phyloP scores from a whole-genome alignment of 2,329 filamentous ascomycete genomes.

The Diaporthe ampelina region DNA sequence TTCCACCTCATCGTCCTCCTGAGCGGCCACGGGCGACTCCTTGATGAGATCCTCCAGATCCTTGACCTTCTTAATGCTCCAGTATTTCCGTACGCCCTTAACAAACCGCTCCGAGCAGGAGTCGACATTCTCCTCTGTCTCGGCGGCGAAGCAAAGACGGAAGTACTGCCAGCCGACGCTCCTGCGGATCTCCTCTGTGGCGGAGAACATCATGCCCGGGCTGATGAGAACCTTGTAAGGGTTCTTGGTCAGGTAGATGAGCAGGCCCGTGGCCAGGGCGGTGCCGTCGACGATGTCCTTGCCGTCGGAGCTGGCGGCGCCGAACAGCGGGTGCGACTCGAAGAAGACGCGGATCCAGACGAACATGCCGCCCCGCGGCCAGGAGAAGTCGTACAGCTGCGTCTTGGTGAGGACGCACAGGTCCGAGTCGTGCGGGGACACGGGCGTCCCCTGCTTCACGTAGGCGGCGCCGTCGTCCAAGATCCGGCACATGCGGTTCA shows the following conservation, averaged over 20 bases:
- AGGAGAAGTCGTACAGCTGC: conserved; percentile 80
- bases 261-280: conserved; percentile 74
- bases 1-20: conserved; percentile 31
- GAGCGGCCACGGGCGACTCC: conserved; percentile 47
- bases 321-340: conserved; percentile 78
- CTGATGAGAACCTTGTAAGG: conserved; percentile 78
- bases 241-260: conserved; percentile 78
- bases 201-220: conserved; percentile 81
- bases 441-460: conserved; percentile 72
- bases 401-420: conserved; percentile 84
- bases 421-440: conserved; percentile 62
- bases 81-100: conserved; percentile 80
- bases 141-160: conserved; percentile 87
- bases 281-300: conserved; percentile 64
- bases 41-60: conserved; percentile 75
- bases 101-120: conserved; percentile 74
- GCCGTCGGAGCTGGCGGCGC: conserved; percentile 48
- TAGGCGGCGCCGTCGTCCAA: conserved; percentile 78
- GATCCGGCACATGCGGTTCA: conserved; percentile 81
- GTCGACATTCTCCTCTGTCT: conserved; percentile 78
- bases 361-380: conserved; percentile 93
- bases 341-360: conserved; percentile 84
- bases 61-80: conserved; percentile 77
- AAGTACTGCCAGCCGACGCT: conserved; percentile 78
- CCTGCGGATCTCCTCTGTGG: conserved; percentile 70